phyloP scores from a whole-genome alignment of 192 early-diverging fungal genomes.

The Gryganskiella cystojenkinii region DNA sequence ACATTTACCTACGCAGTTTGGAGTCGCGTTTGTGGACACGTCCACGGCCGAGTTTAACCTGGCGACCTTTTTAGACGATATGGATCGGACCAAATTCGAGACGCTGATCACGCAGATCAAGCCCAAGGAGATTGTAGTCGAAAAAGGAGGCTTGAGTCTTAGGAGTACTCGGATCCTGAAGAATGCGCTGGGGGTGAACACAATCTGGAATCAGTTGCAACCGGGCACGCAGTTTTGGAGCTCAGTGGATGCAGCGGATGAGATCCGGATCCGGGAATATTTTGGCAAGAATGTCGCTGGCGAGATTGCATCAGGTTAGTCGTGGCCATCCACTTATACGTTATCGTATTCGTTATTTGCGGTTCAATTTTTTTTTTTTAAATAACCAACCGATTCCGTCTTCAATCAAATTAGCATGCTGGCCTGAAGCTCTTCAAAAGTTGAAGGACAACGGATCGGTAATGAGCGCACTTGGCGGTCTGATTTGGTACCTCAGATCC shows the following conservation, averaged over 20 bases:
- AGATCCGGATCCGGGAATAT: conserved; percentile 69
- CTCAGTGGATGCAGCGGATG: conserved; percentile 61
- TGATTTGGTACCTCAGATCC: conserved; percentile 89
- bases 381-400: too few species aligned
- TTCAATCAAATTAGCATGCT: too few species aligned
- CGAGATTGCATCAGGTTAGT: conserved; percentile 16
- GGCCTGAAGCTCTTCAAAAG: conserved; percentile 36
- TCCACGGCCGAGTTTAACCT: conserved; percentile 93
- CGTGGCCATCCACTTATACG: background rate
- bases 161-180: conserved; percentile 70
- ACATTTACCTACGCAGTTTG: conserved; percentile 69
- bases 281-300: conserved; percentile 57
- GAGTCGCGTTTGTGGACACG: conserved; percentile 95
- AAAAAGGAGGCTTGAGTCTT: conserved; percentile 72
- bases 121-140: conserved; percentile 91
- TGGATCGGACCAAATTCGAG: conserved; percentile 89
- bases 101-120: conserved; percentile 93
- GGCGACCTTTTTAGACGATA: conserved; percentile 84
- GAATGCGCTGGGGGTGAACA: conserved; percentile 61
- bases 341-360: background rate
- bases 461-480: conserved; percentile 71
- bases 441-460: conserved; percentile 26
- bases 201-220: conserved; percentile 71
- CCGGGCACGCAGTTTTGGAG: conserved; percentile 82
- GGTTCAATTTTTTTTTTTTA: background rate